These are phyloP conservation scores for Apiosordaria backusii DNA, from an alignment of 495 filamentous ascomycete genomes.

Conservation along the genomic window DNA sequence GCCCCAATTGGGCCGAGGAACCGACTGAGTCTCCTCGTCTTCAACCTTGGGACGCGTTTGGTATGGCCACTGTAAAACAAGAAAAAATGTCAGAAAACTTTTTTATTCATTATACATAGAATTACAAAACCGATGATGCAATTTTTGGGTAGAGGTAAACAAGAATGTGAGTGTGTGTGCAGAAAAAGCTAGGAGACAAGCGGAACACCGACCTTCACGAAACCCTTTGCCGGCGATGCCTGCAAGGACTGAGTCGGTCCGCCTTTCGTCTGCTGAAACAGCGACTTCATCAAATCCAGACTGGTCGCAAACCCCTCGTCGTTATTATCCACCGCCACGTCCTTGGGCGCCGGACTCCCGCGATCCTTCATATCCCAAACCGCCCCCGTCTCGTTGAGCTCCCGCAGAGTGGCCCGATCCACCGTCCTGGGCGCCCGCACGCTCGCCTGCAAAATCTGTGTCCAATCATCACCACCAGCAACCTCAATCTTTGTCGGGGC, in stretches of 20 bases:
- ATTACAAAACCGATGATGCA: background rate
- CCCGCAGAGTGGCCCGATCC: slow-evolving; percentile 59
- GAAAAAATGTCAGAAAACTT: slow-evolving; percentile 42
- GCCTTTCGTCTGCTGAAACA: slow-evolving; percentile 64
- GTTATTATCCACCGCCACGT: slow-evolving; percentile 39
- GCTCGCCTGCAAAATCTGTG: slow-evolving; percentile 84
- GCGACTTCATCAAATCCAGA: slow-evolving; percentile 88
- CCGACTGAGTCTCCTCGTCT: slow-evolving; percentile 55
- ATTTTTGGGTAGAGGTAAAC: background rate
- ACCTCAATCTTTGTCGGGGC: slow-evolving; percentile 60
- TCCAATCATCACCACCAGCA: slow-evolving; percentile 68
- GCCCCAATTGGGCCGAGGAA: slow-evolving; percentile 72
- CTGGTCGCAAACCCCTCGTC: slow-evolving; percentile 66
- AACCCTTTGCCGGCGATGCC: slow-evolving; percentile 41
- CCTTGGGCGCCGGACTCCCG: slow-evolving; percentile 32
- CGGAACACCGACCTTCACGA: slow-evolving; percentile 51
- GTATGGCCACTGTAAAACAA: slow-evolving; percentile 74
- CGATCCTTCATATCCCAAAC: slow-evolving; percentile 36
- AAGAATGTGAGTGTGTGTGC: slow-evolving; percentile 4
- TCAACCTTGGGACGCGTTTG: slow-evolving; percentile 68
- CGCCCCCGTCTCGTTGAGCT: slow-evolving; percentile 43
- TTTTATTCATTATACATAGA: slow-evolving; percentile 35
- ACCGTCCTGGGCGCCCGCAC: slow-evolving; percentile 81
- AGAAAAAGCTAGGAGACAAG: slow-evolving; percentile 67
- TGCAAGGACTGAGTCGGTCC: slow-evolving; percentile 37